Conservation (phyloP, 116 monocot genomes). For the Phalaenopsis hybrid region DNA sequence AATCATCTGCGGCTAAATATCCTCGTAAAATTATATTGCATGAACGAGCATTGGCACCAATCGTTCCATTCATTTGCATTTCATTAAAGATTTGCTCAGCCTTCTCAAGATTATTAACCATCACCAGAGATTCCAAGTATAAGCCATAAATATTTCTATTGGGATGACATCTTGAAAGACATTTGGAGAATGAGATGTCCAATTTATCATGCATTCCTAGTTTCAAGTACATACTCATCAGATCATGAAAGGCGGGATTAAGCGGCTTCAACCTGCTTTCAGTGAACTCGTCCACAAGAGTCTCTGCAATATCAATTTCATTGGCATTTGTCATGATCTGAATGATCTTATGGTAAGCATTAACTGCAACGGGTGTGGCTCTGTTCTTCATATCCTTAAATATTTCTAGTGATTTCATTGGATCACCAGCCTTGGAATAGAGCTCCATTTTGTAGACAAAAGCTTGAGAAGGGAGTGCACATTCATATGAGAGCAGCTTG, state of each 20-base stretch:
- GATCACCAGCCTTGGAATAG: slow-evolving; percentile 50
- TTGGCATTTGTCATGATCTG: slow-evolving; percentile 61
- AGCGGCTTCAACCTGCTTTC: slow-evolving; percentile 63
- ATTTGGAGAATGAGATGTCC: slow-evolving; percentile 45
- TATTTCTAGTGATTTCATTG: slow-evolving; percentile 72
- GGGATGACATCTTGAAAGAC: slow-evolving; percentile 38
- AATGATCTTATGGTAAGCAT: slow-evolving; percentile 76
- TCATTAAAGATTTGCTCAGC: slow-evolving; percentile 73
- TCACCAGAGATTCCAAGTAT: slow-evolving; percentile 82
- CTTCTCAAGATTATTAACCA: slow-evolving; percentile 37
- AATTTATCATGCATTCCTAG: slow-evolving; percentile 53
- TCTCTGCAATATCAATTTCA: slow-evolving; percentile 49
- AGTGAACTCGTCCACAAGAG: slow-evolving; percentile 49
- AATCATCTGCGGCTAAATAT: slow-evolving; percentile 52
- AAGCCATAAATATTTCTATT: slow-evolving; percentile 47
- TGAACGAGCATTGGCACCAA: slow-evolving; percentile 45
- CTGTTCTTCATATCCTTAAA: slow-evolving; percentile 51
- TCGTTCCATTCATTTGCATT: slow-evolving; percentile 52
- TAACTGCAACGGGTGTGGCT: slow-evolving; percentile 22
- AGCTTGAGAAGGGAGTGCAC: slow-evolving; percentile 50
- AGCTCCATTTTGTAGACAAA: slow-evolving; percentile 79
- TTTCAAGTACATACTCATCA: slow-evolving; percentile 69
- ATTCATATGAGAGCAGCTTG: slow-evolving; percentile 38
- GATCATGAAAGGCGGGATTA: slow-evolving; percentile 55
- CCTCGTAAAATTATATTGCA: slow-evolving; percentile 67